These are phyloP conservation scores for Phyllosticta paracitricarpa DNA, from an alignment of 2,329 filamentous ascomycete genomes.

Conservation along the genomic window DNA sequence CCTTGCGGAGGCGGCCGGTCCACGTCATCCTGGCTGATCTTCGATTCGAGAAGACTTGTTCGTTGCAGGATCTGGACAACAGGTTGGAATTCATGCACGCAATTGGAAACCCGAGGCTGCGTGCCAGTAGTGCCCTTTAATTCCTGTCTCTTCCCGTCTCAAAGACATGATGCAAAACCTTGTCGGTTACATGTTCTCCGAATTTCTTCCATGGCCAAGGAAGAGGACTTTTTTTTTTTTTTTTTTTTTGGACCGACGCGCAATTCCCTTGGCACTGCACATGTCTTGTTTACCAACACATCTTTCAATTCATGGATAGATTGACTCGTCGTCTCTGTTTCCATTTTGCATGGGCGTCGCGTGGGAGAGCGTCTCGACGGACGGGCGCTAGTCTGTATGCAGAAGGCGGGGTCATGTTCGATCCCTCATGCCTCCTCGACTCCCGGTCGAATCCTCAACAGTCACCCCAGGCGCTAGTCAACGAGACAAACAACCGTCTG, in stretches of 20 bases:
- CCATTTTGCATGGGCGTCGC: not conserved
- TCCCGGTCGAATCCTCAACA: not conserved
- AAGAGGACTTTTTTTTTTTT: not conserved
- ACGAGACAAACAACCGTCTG: not conserved
- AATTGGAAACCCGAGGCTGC: not conserved
- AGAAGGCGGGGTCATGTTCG: not conserved
- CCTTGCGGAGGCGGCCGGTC: not conserved
- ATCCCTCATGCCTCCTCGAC: not conserved
- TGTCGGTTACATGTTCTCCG: not conserved
- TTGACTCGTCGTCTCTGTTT: not conserved
- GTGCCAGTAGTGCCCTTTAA: not conserved
- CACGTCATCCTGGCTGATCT: not conserved
- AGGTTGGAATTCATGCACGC: not conserved
- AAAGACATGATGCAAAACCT: not conserved
- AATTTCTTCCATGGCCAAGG: not conserved
- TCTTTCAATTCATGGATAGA: not conserved
- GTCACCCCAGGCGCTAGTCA: not conserved
- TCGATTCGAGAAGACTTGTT: not conserved
- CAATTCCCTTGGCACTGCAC: not conserved
- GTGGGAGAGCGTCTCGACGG: not conserved
- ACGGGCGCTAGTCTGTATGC: not conserved
- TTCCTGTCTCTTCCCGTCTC: not conserved
- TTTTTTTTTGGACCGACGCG: not conserved
- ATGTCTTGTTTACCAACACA: not conserved
- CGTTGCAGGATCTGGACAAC: not conserved